These are phyloP conservation scores for Fusarium compactum DNA, from an alignment of 2,329 filamentous ascomycete species.

Conservation along the genomic window DNA sequence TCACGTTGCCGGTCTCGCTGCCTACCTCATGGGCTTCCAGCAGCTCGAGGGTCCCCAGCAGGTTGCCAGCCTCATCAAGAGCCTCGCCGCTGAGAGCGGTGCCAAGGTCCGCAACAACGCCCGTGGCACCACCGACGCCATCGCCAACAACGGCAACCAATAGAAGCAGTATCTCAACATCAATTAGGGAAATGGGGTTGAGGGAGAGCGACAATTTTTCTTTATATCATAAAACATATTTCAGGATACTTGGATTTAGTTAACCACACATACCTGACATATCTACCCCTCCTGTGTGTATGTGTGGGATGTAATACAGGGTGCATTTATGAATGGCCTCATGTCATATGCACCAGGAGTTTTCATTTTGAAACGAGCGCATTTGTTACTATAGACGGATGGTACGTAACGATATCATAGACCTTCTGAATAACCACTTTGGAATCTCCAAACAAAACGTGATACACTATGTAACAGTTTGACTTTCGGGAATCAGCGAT, in stretches of 20 bases:
- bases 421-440: constrained; percentile 15
- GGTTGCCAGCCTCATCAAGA: constrained; percentile 63
- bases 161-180: constrained; percentile 29
- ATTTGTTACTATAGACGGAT: constrained; percentile 31
- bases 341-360: constrained; percentile 23
- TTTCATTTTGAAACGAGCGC: constrained; percentile 17
- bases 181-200: constrained; percentile 13
- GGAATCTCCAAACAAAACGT: neutral
- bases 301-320: constrained; percentile 45
- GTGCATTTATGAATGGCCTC: constrained; percentile 29
- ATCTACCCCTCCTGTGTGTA: constrained; percentile 36
- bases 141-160: constrained; percentile 68
- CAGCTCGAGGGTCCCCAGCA: constrained; percentile 54
- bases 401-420: constrained; percentile 29
- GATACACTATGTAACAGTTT: constrained; percentile 1
- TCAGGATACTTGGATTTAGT: constrained; percentile 43
- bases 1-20: constrained; percentile 75
- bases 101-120: constrained; percentile 59
- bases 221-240: constrained; percentile 31
- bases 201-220: constrained; percentile 35
- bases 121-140: constrained; percentile 61
- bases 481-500: neutral
- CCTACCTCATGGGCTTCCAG: constrained; percentile 73
- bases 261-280: constrained; percentile 34
- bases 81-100: constrained; percentile 62